Evolutionary conservation across 1,284 basidiomycete genomes (phyloP), one percentile per base, ranked within the genome.

Genomic region (Naganishia albida): DNA sequence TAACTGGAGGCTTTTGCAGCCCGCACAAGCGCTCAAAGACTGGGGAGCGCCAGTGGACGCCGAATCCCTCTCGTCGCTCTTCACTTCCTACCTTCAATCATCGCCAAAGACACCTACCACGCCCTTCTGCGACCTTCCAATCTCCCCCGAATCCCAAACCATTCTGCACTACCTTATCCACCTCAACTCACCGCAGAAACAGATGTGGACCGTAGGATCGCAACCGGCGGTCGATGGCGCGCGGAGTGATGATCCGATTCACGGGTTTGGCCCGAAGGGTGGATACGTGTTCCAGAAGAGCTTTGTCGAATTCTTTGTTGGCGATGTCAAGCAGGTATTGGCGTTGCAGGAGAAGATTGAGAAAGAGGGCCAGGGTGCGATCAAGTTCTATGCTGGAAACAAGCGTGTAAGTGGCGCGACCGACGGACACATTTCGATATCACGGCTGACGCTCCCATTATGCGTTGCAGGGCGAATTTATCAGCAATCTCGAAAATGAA

Each of bases 241-340:
- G 4, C 48, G 51, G 28, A 63, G 59, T 46, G 81, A 84, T 65
- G 86, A 93, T 73, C 82, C 84, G 20, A 80, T 87, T 0, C 85
- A 93, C 65, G 93, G 93, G 0, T 96, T 93, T 86, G 93, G 93
- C 7, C 93, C 93, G 7, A 82, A 82, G 54, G 87, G 85, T 15
- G 93, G 93, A 7, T 92, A 91, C 77, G 88, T 97, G 18, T 97
- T 90, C 77, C 96, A 99, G 78, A 99, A 99, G 79, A 85, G 89
- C 3, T 99, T 98, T 75, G 93, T 98, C 7, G 95, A 99, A 79
- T 95, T 98, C 76, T 99, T 99, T 75, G 89, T 89, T 44, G 74
- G 72, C 7, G 83, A 84, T 53, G 73, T 80, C 66, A 77, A 82
- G 20, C 87, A 89, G 69, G 85, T 96, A 25, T 81, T 86, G 43